Evolutionary conservation across 192 early-diverging fungal species (phyloP).

Genomic region (Borealophlyctis nickersoniae): DNA sequence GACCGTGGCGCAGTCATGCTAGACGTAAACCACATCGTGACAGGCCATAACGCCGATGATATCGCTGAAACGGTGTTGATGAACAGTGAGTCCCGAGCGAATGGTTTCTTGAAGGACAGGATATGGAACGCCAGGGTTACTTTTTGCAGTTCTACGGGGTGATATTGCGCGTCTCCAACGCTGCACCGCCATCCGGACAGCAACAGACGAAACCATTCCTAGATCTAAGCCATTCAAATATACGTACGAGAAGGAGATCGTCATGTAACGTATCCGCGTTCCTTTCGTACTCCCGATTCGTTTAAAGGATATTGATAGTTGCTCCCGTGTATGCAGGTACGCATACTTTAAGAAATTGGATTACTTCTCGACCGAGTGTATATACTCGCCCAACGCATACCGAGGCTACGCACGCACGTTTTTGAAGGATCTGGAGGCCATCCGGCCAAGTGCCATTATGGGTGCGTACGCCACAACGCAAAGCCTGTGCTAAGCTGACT

Average conservation of each 20-base stretch:
- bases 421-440: constrained; percentile 90
- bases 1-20: constrained; percentile 92
- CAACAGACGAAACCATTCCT: constrained; percentile 70
- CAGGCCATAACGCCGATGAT: constrained; percentile 98
- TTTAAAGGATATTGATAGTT: too few relatives aligned
- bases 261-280: constrained; percentile 83
- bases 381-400: constrained; percentile 96
- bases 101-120: too few relatives aligned
- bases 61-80: constrained; percentile 98
- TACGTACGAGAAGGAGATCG: constrained; percentile 99
- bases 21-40: constrained; percentile 92
- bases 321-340: constrained; percentile 41
- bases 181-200: constrained; percentile 89
- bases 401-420: constrained; percentile 92
- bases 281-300: too few relatives aligned
- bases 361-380: constrained; percentile 98
- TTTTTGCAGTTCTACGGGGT: constrained; percentile 81
- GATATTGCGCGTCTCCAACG: constrained; percentile 86
- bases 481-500: constrained; percentile 17
- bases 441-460: constrained; percentile 84
- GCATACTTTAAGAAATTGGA: constrained; percentile 95
- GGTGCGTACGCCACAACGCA: constrained; percentile 42
- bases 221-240: constrained; percentile 98
- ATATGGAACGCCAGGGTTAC: too few relatives aligned
- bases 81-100: constrained; percentile 81